phyloP scores from a whole-genome alignment of 2,329 filamentous ascomycete species.

The Esteya vermicola region DNA sequence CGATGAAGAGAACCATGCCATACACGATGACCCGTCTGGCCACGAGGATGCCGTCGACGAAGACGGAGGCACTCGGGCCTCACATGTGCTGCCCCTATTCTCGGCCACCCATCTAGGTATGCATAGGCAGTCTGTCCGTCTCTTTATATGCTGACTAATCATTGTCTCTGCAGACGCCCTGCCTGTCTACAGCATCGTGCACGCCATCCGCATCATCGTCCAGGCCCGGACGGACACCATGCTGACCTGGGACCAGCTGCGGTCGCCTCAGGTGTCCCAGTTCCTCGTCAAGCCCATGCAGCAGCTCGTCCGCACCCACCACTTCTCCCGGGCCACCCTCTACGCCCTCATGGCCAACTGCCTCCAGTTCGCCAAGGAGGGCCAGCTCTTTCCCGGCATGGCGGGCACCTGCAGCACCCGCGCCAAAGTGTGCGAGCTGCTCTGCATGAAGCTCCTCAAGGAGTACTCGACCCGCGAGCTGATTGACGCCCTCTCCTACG shows the following conservation, averaged over 20 bases:
- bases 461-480: conserved; percentile 82
- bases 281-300: conserved; percentile 94
- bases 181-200: conserved; percentile 80
- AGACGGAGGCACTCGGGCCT: conserved; percentile 17
- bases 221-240: conserved; percentile 80
- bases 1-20: conserved; percentile 19
- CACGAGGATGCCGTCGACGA: conserved; percentile 20
- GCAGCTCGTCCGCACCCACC: conserved; percentile 67
- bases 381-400: conserved; percentile 66
- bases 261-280: conserved; percentile 90
- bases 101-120: conserved; percentile 64
- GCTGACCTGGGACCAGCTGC: conserved; percentile 84
- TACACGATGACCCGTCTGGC: conserved; percentile 17
- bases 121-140: too few relatives aligned
- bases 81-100: conserved; percentile 56
- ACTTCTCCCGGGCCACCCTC: conserved; percentile 74
- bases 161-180: conserved; percentile 48
- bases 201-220: conserved; percentile 75
- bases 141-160: neutral
- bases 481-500: conserved; percentile 87
- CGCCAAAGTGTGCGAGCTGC: conserved; percentile 76
- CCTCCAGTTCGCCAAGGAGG: conserved; percentile 83
- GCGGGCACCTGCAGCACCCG: conserved; percentile 72
- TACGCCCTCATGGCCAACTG: conserved; percentile 91
- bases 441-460: conserved; percentile 79